Base-by-base conservation (phyloP, 306 rosid genomes). In the Prunus mongolica region DNA sequence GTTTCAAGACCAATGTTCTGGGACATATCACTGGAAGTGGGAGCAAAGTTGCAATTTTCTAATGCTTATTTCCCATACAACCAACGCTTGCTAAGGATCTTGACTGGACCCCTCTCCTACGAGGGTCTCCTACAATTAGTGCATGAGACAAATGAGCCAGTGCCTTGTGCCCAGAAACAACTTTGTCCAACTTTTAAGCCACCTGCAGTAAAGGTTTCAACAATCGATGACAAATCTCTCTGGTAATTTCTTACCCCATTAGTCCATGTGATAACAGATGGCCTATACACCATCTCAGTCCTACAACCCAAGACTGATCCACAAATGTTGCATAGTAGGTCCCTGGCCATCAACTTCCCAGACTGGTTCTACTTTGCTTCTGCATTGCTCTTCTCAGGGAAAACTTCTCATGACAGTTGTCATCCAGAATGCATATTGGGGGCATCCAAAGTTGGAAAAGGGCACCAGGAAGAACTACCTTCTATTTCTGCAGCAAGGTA, bases 281-380 rank as follows among this genome's bases (percentile, higher is more conserved):
- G 73, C 69, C 27, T 67, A 12, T 20, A 34, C 76, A 50, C 69
- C 78, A 60, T 79, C 62, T 71, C 30, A 24, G 57, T 75, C 34
- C 20, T 61, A 25, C 45, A 9, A 63, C 32, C 57, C 49, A 46
- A 54, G 65, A 46, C 69, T 82, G 32, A 58, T 70, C 62, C 65
- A 51, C 30, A 71, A 16, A 65, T 62, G 69, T 78, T 82, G 47
- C 73, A 49, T 73, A 13, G 45, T 82, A 84, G 88, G 85, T 79
- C 79, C 52, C 69, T 78, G 55, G 87, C 85, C 67, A 84, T 84
- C 78, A 77, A 65, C 82, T 84, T 84, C 68, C 87, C 85, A 3
- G 68, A 69, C 50, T 84, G 88, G 88, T 81, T 78, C 54, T 78
- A 65, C 63, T 78, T 70, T 66, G 88, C 88, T 62, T 84, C 85